These are phyloP conservation scores for Rauvolfia tetraphylla DNA, from an alignment of 257 asterid genomes.

Conservation along the genomic window DNA sequence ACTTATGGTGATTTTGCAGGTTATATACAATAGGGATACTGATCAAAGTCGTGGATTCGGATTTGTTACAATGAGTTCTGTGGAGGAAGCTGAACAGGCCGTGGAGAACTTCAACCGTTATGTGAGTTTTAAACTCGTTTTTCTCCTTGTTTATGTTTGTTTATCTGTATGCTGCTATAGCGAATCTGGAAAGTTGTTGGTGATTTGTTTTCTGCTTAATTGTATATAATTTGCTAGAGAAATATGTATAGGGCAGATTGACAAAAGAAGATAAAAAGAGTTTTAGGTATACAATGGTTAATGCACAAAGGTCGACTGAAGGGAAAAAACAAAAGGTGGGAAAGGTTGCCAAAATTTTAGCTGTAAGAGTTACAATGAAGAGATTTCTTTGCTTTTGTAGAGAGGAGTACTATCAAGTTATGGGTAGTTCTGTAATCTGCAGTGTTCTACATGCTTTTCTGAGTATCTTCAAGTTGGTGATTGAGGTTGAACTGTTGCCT, in stretches of 20 bases:
- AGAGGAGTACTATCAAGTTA: no score
- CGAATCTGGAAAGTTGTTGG: neutral
- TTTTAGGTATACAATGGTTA: neutral
- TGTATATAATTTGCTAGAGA: neutral
- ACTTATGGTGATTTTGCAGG: slow-evolving; percentile 36
- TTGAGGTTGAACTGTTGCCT: neutral
- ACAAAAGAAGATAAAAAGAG: neutral
- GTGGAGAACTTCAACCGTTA: slow-evolving; percentile 64
- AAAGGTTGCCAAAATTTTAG: no score
- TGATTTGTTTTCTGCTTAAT: neutral
- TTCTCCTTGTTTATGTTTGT: neutral
- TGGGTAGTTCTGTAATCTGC: neutral
- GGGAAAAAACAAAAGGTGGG: no score
- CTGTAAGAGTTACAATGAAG: no score
- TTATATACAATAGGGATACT: slow-evolving; percentile 68
- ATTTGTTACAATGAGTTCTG: slow-evolving; percentile 87
- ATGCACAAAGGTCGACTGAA: no score
- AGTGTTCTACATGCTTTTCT: neutral
- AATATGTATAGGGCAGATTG: neutral
- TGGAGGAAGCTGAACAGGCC: slow-evolving; percentile 88
- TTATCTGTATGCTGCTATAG: neutral
- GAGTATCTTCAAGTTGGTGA: neutral
- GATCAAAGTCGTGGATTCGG: slow-evolving; percentile 86
- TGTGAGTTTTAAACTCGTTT: slow-evolving; percentile 44
- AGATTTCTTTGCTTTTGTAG: no score